Evolutionary conservation across 495 filamentous ascomycete species (phyloP).

Genomic region (Trichoderma gamsii): DNA sequence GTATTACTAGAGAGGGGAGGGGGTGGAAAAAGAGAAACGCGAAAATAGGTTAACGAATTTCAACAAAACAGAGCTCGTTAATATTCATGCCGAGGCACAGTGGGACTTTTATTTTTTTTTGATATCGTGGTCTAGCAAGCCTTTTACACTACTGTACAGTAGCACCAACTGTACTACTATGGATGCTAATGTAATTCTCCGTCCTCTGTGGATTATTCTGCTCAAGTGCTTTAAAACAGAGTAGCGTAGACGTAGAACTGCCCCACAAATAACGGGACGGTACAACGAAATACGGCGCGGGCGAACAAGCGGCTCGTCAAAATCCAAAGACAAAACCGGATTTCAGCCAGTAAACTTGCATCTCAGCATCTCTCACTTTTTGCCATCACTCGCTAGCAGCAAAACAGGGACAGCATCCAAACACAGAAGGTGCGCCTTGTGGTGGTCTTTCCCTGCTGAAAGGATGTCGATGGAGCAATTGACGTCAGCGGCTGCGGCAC

Average conservation of each 20-base stretch:
- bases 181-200: neutral
- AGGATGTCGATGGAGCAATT: neutral
- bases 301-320: neutral
- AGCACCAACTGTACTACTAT: neutral
- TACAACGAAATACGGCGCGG: neutral
- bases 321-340: neutral
- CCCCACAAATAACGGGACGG: no score
- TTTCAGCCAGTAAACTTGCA: neutral
- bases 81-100: neutral
- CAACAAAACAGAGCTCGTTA: neutral
- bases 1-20: neutral
- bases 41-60: no score
- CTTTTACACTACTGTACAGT: neutral
- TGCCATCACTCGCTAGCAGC: neutral
- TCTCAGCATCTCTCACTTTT: neutral
- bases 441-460: neutral
- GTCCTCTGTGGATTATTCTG: neutral
- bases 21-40: no score
- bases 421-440: neutral
- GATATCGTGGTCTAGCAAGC: neutral
- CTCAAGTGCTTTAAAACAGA: neutral
- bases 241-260: no score
- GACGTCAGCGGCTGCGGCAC: slow-evolving; percentile 12
- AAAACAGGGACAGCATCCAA: neutral
- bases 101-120: neutral